phyloP scores from a whole-genome alignment of 176 grass and related monocot species.

The Thalia dealbata region DNA sequence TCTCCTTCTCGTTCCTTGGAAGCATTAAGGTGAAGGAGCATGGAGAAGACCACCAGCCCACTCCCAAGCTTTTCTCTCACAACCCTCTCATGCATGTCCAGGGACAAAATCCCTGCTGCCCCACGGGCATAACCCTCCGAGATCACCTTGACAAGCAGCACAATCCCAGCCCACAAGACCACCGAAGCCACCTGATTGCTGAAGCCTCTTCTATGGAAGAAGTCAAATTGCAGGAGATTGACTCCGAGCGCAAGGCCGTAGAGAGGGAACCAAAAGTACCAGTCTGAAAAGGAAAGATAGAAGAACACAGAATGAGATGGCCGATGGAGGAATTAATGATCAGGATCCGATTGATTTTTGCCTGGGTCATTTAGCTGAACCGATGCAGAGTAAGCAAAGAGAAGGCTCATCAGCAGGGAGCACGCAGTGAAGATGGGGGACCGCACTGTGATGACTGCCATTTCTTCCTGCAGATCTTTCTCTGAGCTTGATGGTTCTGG shows the following conservation, averaged over 20 bases:
- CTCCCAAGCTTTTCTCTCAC: slow-evolving; percentile 42
- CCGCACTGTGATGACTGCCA: slow-evolving; percentile 11
- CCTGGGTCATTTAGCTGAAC: slow-evolving; percentile 40
- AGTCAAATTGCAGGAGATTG: slow-evolving; percentile 20
- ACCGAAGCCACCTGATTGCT: slow-evolving; percentile 6
- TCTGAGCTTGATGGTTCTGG: background rate
- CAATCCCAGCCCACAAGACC: slow-evolving; percentile 8
- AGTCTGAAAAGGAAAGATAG: slow-evolving; percentile 24
- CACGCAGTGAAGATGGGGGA: slow-evolving; percentile 21
- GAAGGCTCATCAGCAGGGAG: slow-evolving; percentile 27
- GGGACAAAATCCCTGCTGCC: slow-evolving; percentile 21
- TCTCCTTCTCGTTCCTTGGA: slow-evolving; percentile 6
- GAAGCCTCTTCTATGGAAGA: background rate
- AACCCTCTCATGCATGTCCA: slow-evolving; percentile 42
- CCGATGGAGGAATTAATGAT: too few species aligned
- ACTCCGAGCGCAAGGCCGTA: slow-evolving; percentile 28
- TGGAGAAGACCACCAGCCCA: slow-evolving; percentile 29
- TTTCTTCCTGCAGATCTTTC: background rate
- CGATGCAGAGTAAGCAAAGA: slow-evolving; percentile 41
- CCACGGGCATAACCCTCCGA: slow-evolving; percentile 16
- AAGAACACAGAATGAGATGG: background rate
- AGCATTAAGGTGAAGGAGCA: slow-evolving; percentile 28
- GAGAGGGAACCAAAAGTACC: slow-evolving; percentile 40
- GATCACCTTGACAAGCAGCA: slow-evolving; percentile 24
- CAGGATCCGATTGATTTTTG: slow-evolving; percentile 4